Evolutionary conservation across 192 early-diverging fungal genomes (phyloP).

Genomic region (Diversispora epigaea): DNA sequence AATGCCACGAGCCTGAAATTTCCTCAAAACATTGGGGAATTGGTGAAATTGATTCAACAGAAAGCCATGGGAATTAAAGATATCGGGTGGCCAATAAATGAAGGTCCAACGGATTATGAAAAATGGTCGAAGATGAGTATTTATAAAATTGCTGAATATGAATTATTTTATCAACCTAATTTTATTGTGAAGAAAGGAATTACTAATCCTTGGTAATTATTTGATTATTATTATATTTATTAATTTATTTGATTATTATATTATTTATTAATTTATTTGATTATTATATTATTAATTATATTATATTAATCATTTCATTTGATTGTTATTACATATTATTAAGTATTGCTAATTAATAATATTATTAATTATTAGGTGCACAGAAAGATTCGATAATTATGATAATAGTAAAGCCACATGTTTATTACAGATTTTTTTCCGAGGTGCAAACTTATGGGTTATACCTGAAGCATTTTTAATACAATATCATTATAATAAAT

Average conservation of each 20-base stretch:
- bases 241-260: not conserved
- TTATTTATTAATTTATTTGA: not conserved
- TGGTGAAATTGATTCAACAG: not conserved
- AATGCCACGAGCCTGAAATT: not conserved
- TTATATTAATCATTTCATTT: not conserved
- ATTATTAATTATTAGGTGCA: not conserved
- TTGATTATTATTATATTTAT: not conserved
- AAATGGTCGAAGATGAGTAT: slow-evolving; percentile 44
- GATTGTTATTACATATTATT: not conserved
- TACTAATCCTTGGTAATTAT: slow-evolving; percentile 40
- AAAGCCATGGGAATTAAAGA: slow-evolving; percentile 34
- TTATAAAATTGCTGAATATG: slow-evolving; percentile 50
- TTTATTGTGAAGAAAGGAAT: slow-evolving; percentile 49
- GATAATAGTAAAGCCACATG: slow-evolving; percentile 52
- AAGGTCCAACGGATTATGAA: slow-evolving; percentile 50
- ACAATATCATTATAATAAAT: not conserved
- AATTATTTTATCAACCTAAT: slow-evolving; percentile 55
- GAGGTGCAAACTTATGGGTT: slow-evolving; percentile 55
- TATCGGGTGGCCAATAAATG: slow-evolving; percentile 52
- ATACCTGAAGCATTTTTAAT: slow-evolving; percentile 47
- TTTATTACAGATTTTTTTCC: slow-evolving; percentile 49
- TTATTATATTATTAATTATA: not conserved
- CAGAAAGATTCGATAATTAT: slow-evolving; percentile 47
- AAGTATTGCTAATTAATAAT: not conserved
- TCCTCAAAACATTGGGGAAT: not conserved